Evolutionary conservation across 2,329 filamentous ascomycete species (phyloP).

Genomic region (Grosmannia huntii): DNA sequence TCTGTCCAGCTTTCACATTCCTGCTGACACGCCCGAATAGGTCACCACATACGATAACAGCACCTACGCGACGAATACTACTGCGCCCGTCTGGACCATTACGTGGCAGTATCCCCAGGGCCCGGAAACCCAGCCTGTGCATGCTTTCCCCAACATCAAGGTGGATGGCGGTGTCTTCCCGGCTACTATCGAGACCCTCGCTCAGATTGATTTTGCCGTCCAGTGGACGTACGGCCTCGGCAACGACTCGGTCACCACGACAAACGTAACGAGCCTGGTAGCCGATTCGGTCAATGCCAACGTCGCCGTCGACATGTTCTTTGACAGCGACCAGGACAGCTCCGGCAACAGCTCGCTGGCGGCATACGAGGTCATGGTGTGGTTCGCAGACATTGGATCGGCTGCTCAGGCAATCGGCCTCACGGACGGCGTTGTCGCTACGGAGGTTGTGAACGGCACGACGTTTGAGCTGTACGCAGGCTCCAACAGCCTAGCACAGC

Average conservation of each 20-base stretch:
- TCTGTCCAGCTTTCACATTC: background rate
- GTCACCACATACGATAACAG: constrained; percentile 36
- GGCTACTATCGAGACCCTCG: constrained; percentile 23
- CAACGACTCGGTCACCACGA: constrained; percentile 23
- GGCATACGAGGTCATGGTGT: constrained; percentile 43
- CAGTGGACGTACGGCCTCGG: constrained; percentile 37
- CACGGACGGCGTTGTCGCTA: constrained; percentile 18
- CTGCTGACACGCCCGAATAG: constrained; percentile 16
- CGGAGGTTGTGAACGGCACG: constrained; percentile 25
- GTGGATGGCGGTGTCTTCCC: constrained; percentile 32
- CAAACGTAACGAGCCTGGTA: constrained; percentile 21
- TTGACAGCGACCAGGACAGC: constrained; percentile 29
- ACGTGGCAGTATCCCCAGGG: constrained; percentile 38
- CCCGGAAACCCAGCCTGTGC: constrained; percentile 30
- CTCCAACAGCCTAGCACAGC: constrained; percentile 26
- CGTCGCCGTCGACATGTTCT: constrained; percentile 47
- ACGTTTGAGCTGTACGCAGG: constrained; percentile 30
- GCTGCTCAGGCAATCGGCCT: constrained; percentile 35
- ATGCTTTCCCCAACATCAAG: constrained; percentile 41
- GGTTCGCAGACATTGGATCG: constrained; percentile 35
- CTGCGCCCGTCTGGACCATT: constrained; percentile 36
- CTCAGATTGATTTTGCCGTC: constrained; percentile 29
- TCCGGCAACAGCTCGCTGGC: constrained; percentile 28
- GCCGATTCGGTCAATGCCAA: constrained; percentile 34
- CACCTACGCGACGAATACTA: constrained; percentile 31